phyloP scores from a whole-genome alignment of 306 rosid species.

The Canavalia gladiata region DNA sequence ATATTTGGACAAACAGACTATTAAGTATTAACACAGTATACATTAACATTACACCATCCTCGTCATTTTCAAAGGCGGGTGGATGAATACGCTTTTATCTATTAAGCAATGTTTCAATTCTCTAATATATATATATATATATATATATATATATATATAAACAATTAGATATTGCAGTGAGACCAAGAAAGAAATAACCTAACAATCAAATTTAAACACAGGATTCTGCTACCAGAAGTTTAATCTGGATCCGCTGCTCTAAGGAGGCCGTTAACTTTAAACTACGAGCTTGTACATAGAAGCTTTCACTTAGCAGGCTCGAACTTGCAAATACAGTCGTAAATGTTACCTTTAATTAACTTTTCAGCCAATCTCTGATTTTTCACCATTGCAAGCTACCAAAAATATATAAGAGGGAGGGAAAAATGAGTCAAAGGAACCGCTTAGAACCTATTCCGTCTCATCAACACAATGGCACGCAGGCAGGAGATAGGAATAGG shows the following conservation, averaged over 20 bases:
- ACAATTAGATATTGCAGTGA: not conserved
- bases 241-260: constrained; percentile 26
- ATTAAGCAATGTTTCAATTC: not conserved
- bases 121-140: not conserved
- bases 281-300: not conserved
- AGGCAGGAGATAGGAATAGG: not conserved
- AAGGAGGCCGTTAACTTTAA: not conserved
- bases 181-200: not conserved
- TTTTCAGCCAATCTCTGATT: constrained; percentile 95
- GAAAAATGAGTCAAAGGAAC: constrained; percentile 21
- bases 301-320: constrained; percentile 70
- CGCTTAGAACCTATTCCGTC: not conserved
- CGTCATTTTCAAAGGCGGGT: not conserved
- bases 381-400: constrained; percentile 99
- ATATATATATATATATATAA: not conserved
- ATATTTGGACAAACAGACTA: not conserved
- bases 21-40: not conserved
- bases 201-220: not conserved
- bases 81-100: constrained; percentile 8
- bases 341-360: constrained; percentile 80
- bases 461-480: not conserved
- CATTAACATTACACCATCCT: not conserved
- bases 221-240: constrained; percentile 17
- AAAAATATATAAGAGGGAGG: constrained; percentile 13
- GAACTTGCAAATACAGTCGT: constrained; percentile 83